phyloP scores from a whole-genome alignment of 306 rosid genomes.

The Castanea crenata region DNA sequence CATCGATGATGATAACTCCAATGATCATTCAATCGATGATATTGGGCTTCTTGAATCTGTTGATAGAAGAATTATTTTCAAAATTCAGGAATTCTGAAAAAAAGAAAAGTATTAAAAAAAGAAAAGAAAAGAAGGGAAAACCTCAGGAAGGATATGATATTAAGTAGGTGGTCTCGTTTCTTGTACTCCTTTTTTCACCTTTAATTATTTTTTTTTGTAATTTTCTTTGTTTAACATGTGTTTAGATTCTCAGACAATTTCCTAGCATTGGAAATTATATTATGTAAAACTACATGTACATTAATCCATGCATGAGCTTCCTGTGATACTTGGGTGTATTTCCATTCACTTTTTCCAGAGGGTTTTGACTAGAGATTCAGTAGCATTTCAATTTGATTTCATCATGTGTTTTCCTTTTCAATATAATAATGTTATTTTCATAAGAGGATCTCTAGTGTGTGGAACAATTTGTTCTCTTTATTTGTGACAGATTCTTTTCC shows the following conservation, averaged over 20 bases:
- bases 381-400: not conserved
- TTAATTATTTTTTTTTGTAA: slow-evolving; percentile 1
- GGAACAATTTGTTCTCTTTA: not conserved
- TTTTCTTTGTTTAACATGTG: slow-evolving; percentile 39
- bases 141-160: not conserved
- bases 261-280: slow-evolving; percentile 25
- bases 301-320: slow-evolving; percentile 21
- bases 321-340: slow-evolving; percentile 8
- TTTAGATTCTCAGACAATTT: slow-evolving; percentile 30
- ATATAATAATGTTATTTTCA: not conserved
- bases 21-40: slow-evolving; percentile 52
- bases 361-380: not conserved
- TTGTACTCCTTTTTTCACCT: not conserved
- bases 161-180: slow-evolving; percentile 6
- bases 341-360: not conserved
- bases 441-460: not conserved
- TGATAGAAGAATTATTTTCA: slow-evolving; percentile 75
- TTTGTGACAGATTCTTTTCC: not conserved
- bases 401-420: not conserved
- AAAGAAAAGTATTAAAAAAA: not conserved
- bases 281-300: slow-evolving; percentile 46
- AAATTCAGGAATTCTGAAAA: slow-evolving; percentile 56
- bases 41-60: slow-evolving; percentile 82
- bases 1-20: slow-evolving; percentile 50
- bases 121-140: not conserved